Percentiles rank a stretch among this genome's conserved stretches.
Evolutionary conservation across 2,329 filamentous ascomycete genomes (phyloP).

Genomic region (Aspergillus carbonarius): DNA sequence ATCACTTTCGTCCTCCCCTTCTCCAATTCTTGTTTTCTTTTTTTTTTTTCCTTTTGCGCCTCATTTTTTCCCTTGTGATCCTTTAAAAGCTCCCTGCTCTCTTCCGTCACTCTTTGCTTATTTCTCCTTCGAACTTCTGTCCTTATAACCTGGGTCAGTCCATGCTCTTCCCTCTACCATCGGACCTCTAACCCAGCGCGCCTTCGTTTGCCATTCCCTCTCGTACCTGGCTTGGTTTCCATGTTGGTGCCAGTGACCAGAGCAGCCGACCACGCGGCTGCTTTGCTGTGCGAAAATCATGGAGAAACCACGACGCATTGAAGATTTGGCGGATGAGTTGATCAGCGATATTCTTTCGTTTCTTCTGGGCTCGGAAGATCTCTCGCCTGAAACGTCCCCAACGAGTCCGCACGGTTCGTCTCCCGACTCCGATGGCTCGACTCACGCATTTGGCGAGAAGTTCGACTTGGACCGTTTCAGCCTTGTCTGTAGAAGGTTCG

Average conservation of each 20-base stretch:
- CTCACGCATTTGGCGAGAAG: constrained; percentile 26
- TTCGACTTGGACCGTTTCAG: constrained; percentile 42
- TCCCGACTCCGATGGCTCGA: constrained; percentile 5
- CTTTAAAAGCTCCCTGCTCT: constrained; percentile 13
- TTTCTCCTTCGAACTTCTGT: constrained; percentile 4
- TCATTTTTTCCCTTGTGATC: constrained; percentile 8
- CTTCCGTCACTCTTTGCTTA: constrained; percentile 17
- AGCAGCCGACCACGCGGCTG: constrained; percentile 36
- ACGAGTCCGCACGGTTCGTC: constrained; percentile 10
- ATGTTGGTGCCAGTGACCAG: constrained; percentile 32
- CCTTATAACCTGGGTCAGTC: constrained; percentile 2
- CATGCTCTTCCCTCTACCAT: constrained; percentile 7
- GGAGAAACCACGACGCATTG: constrained; percentile 33
- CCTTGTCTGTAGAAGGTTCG: constrained; percentile 43
- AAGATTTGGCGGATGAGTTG: constrained; percentile 38
- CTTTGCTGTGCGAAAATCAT: constrained; percentile 31
- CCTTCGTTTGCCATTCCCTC: constrained; percentile 2
- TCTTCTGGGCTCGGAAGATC: constrained; percentile 23
- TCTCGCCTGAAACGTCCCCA: constrained; percentile 13
- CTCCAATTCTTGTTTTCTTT: constrained; percentile 11
- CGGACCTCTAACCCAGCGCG: background rate
- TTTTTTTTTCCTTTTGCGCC: constrained; percentile 4
- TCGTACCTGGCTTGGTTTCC: constrained; percentile 23
- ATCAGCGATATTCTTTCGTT: constrained; percentile 35
- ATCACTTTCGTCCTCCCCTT: constrained; percentile 20